Percentiles rank a stretch among this genome's conserved stretches.
These are phyloP conservation scores for Glomus cerebriforme DNA, from an alignment of 192 early-diverging fungal species.

Conservation along the genomic window DNA sequence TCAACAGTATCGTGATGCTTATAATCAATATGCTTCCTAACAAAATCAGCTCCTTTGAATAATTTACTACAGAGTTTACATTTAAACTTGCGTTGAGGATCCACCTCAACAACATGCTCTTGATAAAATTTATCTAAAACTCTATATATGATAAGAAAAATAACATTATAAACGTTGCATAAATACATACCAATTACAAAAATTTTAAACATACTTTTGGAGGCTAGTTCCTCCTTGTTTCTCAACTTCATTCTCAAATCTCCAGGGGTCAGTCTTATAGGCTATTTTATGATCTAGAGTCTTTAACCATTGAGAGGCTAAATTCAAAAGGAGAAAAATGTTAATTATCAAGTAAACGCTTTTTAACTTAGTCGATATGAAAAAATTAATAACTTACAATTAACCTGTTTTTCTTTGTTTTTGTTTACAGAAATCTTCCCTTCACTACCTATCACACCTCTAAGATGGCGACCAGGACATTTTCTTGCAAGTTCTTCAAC, in stretches of 20 bases:
- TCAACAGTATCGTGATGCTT: constrained; percentile 84
- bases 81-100: constrained; percentile 83
- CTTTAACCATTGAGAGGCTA: constrained; percentile 55
- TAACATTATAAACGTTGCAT: background rate
- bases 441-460: constrained; percentile 32
- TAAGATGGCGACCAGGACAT: constrained; percentile 64
- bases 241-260: constrained; percentile 44
- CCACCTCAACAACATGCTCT: constrained; percentile 54
- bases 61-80: constrained; percentile 91
- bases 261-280: constrained; percentile 46
- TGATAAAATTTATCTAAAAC: background rate
- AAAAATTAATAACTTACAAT: constrained; percentile 14
- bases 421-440: constrained; percentile 11
- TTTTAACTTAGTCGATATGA: background rate
- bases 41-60: constrained; percentile 92
- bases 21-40: constrained; percentile 87
- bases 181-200: background rate
- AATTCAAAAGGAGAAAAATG: background rate
- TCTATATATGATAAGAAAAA: background rate
- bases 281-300: constrained; percentile 58
- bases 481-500: constrained; percentile 85
- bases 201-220: constrained; percentile 42
- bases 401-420: constrained; percentile 21
- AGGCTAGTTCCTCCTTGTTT: constrained; percentile 54
- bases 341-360: background rate